A percentile compares a stretch with the other conserved stretches of the same genome.
These are phyloP conservation scores for Leccinum pachyderme DNA, from an alignment of 1,284 basidiomycete genomes.

Conservation along the genomic window DNA sequence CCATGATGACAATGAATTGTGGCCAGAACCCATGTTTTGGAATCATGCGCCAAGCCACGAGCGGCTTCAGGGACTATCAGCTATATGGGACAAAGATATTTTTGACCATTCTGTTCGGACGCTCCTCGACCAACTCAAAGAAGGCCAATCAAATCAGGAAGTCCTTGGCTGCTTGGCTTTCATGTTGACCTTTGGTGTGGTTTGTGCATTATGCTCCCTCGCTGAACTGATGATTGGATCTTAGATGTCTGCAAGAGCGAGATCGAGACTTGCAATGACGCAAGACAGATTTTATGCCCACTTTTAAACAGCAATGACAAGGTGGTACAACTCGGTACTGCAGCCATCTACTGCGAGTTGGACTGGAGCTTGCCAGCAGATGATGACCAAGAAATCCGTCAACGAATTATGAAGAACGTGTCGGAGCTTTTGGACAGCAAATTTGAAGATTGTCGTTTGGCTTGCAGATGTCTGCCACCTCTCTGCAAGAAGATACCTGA, in stretches of 20 bases:
- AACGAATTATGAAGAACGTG: slow-evolving; percentile 14
- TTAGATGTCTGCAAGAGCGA: slow-evolving; percentile 16
- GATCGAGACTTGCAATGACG: neutral
- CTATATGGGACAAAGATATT: slow-evolving; percentile 31
- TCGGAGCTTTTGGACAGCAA: slow-evolving; percentile 10
- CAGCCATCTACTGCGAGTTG: slow-evolving; percentile 28
- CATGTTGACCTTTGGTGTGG: slow-evolving; percentile 32
- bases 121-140: slow-evolving; percentile 21
- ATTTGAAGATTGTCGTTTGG: slow-evolving; percentile 18
- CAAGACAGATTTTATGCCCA: slow-evolving; percentile 5
- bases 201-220: neutral
- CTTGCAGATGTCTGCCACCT: slow-evolving; percentile 29
- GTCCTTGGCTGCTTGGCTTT: slow-evolving; percentile 28
- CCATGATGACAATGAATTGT: slow-evolving; percentile 12
- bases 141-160: slow-evolving; percentile 16
- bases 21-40: slow-evolving; percentile 32
- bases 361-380: slow-evolving; percentile 18
- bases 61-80: slow-evolving; percentile 15
- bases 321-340: slow-evolving; percentile 23
- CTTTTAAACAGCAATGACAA: slow-evolving; percentile 15
- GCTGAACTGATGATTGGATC: neutral
- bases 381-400: slow-evolving; percentile 4
- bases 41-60: slow-evolving; percentile 25
- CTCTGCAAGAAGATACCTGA: slow-evolving; percentile 21
- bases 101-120: slow-evolving; percentile 25